Evolutionary conservation across 108 stramenopile genomes (phyloP).

Genomic region (Seminavis robusta): DNA sequence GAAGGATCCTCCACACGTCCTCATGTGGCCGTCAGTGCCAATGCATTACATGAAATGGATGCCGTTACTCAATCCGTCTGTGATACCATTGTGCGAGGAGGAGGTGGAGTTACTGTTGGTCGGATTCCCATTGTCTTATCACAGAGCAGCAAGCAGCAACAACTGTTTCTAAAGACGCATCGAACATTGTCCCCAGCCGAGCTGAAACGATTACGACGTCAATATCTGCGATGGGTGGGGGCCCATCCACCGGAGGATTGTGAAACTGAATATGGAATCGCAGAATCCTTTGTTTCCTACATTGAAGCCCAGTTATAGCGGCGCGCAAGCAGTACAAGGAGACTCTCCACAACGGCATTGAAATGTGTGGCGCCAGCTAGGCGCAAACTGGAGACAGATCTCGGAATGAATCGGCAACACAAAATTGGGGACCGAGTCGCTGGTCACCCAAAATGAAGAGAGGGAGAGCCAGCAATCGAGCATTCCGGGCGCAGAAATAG

Average conservation of each 20-base stretch:
- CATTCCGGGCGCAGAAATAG: too few relatives aligned
- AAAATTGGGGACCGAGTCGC: too few relatives aligned
- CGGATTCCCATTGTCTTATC: conserved; percentile 6
- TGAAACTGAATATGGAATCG: conserved; percentile 48
- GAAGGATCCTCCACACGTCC: conserved; percentile 68
- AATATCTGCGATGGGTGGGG: conserved; percentile 63
- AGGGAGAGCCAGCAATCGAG: too few relatives aligned
- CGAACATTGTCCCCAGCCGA: conserved; percentile 38
- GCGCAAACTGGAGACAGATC: too few relatives aligned
- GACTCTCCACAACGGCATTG: too few relatives aligned
- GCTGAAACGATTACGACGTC: conserved; percentile 43
- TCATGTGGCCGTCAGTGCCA: conserved; percentile 29
- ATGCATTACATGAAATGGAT: conserved; percentile 43
- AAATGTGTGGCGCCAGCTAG: too few relatives aligned
- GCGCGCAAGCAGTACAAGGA: too few relatives aligned
- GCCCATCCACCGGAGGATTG: conserved; percentile 54
- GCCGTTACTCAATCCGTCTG: conserved; percentile 45
- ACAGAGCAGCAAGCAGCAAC: conserved; percentile 11
- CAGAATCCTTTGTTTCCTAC: conserved; percentile 40
- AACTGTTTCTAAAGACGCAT: conserved; percentile 4
- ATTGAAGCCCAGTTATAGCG: conserved; percentile 58
- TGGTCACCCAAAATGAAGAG: too few relatives aligned
- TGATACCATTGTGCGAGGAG: conserved; percentile 46
- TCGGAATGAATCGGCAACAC: too few relatives aligned
- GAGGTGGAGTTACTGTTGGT: conserved; percentile 10